phyloP scores from a whole-genome alignment of 306 rosid genomes.

The Aeschynomene evenia region DNA sequence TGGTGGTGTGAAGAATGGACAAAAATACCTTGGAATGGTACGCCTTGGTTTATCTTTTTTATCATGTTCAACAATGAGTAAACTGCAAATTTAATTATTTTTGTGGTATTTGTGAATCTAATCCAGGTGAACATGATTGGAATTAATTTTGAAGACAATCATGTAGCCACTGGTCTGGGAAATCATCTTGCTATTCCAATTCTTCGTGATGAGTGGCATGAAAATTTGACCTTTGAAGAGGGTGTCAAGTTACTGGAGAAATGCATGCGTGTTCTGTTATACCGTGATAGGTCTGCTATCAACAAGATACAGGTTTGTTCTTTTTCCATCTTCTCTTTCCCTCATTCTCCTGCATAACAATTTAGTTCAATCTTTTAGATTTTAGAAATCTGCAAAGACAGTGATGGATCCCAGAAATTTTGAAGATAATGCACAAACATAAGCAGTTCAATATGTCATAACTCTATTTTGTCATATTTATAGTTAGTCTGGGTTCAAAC shows the following conservation, averaged over 20 bases:
- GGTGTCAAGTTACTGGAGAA: conserved; percentile 90
- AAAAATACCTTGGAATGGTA: conserved; percentile 67
- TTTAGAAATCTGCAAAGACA: conserved; percentile 14
- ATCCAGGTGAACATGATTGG: conserved; percentile 95
- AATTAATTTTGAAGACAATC: conserved; percentile 76
- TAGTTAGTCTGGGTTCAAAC: no score
- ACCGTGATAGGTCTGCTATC: conserved; percentile 82
- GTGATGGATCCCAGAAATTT: no score
- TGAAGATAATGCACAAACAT: no score
- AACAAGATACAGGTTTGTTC: conserved; percentile 59
- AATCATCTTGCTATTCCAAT: conserved; percentile 95
- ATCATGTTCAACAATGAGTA: not conserved
- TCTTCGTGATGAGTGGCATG: conserved; percentile 98
- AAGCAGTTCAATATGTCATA: no score
- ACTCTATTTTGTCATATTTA: no score
- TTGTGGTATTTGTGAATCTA: not conserved
- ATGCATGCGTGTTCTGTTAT: conserved; percentile 93
- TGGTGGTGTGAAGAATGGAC: conserved; percentile 48
- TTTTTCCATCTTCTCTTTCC: not conserved
- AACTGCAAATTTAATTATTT: conserved; percentile 9
- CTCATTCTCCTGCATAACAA: not conserved
- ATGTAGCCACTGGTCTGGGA: conserved; percentile 94
- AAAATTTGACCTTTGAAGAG: conserved; percentile 81
- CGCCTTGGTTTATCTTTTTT: conserved; percentile 19
- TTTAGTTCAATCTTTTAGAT: not conserved